Percentiles rank a stretch among this genome's conserved stretches.
Conservation (phyloP, 2,329 filamentous ascomycete species). For the Canariomyces notabilis region DNA sequence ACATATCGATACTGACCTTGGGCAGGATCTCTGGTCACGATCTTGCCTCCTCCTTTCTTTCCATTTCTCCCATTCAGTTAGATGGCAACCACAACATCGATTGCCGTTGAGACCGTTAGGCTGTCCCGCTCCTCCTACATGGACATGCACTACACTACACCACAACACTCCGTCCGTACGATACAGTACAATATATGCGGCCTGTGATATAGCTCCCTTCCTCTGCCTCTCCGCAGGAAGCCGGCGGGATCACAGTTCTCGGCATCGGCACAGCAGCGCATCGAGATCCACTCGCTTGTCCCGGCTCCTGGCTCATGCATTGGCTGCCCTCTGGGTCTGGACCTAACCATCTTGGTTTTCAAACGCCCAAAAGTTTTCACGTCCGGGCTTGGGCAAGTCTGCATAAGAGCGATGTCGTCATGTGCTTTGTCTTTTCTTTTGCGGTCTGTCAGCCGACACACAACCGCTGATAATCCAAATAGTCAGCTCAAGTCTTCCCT, state of each 20-base stretch:
- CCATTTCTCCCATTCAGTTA: too few relatives aligned
- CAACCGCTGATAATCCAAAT: not conserved
- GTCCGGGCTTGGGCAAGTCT: too few relatives aligned
- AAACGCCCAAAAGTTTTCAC: not conserved
- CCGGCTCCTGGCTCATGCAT: slow-evolving; percentile 7
- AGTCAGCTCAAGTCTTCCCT: too few relatives aligned
- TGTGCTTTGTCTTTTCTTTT: not conserved
- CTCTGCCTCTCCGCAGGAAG: not conserved
- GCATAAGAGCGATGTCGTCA: not conserved
- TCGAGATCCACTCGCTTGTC: not conserved
- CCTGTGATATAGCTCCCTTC: not conserved
- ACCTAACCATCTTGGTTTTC: not conserved
- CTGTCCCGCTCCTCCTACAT: not conserved
- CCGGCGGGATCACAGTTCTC: not conserved
- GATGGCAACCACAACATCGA: not conserved
- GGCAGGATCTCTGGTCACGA: too few relatives aligned
- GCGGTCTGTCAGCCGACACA: not conserved
- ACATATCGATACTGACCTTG: too few relatives aligned
- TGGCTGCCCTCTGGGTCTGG: slow-evolving; percentile 1
- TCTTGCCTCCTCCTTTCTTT: too few relatives aligned
- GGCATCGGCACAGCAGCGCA: not conserved
- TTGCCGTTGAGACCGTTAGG: not conserved
- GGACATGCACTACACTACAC: too few relatives aligned
- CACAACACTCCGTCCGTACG: not conserved
- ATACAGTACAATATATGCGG: not conserved